Base-by-base conservation (phyloP, 805 yeast genomes). In the Spathaspora girioi region DNA sequence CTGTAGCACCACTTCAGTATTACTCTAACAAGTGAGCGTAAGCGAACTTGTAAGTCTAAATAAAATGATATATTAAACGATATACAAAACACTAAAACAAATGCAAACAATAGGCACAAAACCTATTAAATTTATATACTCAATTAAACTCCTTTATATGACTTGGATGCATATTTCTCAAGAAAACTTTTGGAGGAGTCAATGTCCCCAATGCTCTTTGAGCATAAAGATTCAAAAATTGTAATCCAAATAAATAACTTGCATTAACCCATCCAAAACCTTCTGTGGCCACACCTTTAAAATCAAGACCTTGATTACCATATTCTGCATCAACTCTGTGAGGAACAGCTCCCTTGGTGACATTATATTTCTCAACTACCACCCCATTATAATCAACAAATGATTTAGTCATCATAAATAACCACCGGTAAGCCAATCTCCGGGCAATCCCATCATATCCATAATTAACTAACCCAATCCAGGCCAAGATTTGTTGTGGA, bases 211-310 rank as follows among this genome's bases (percentile, higher is more conserved):
- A 73, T 1, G 92, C 89, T 54, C 96, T 76, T 52, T 77, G 77
- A 2, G 92, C 91, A 56, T 81, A 84, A 47, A 76, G 75, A 55
- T 82, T 83, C 67, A 88, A 70, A 53, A 80, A 81, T 19, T 85
- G 77, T 54, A 90, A 70, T 0, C 97, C 97, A 54, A 87, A 66
- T 26, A 86, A 61, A 67, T 81, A 91, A 59, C 94, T 84, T 5
- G 98, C 87, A 71, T 93, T 93, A 48, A 93, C 97, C 99, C 99
- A 93, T 1, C 98, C 99, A 68, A 93, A 93, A 1, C 99, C 99
- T 69, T 94, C 97, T 7, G 87, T 85, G 0, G 96, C 96, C 42
- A 88, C 97, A 45, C 97, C 97, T 65, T 87, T 87, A 64, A 91
- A 89, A 54, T 86, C 96, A 1, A 89, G 78, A 9, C 99, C 99